phyloP scores from a whole-genome alignment of 2,329 filamentous ascomycete species.

The Colletotrichum sojae region DNA sequence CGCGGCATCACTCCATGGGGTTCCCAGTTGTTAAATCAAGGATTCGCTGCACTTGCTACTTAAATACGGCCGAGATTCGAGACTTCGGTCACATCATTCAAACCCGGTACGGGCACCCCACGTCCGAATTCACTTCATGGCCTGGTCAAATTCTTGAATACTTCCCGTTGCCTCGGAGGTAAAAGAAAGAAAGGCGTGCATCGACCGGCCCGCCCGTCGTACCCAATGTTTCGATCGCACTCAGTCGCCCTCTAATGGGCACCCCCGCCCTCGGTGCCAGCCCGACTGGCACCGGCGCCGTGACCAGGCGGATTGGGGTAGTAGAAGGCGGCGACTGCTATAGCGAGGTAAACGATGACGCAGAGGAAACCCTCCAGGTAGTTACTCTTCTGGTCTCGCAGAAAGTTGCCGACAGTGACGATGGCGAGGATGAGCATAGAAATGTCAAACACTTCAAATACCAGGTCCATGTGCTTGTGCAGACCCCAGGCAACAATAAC shows the following conservation, averaged over 20 bases:
- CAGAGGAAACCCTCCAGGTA: constrained; percentile 90
- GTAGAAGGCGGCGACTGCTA: constrained; percentile 71
- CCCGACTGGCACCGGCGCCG: constrained; percentile 17
- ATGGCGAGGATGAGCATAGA: constrained; percentile 86
- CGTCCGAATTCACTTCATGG: too few species aligned
- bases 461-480: constrained; percentile 78
- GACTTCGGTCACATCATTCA: too few species aligned
- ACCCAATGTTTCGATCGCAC: background rate
- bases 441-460: constrained; percentile 91
- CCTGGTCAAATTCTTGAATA: too few species aligned
- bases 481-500: constrained; percentile 89
- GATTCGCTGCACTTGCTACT: background rate
- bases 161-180: too few species aligned
- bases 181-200: too few species aligned
- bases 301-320: constrained; percentile 61
- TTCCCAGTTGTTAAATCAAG: background rate
- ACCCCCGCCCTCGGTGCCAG: constrained; percentile 15
- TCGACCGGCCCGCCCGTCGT: too few species aligned
- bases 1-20: background rate
- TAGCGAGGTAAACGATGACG: constrained; percentile 75
- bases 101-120: too few species aligned
- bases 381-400: constrained; percentile 90
- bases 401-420: constrained; percentile 87
- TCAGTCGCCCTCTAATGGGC: constrained; percentile 3
- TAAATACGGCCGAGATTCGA: too few species aligned